Base-by-base conservation (phyloP, 805 yeast genomes). In the Saccharomycopsis fermentans region DNA sequence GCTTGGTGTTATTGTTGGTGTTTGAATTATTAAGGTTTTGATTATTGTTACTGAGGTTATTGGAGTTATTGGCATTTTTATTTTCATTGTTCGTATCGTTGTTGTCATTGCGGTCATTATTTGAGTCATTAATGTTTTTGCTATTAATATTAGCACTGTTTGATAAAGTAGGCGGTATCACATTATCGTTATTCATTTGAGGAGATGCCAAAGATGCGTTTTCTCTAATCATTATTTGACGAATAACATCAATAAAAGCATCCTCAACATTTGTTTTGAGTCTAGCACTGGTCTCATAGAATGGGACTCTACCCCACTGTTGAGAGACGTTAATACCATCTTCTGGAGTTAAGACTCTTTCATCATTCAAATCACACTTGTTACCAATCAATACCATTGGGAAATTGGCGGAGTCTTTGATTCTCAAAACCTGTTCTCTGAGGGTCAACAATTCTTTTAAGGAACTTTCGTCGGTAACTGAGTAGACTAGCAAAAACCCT, bases 211-310 rank as follows among this genome's bases (percentile, higher is more conserved):
- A 59, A 1, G 62, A 57, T 12, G 55, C n/a, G 56, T 59, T 64
- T 59, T 87, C 95, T 62, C 85, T 83, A 65, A 90, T 78, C 80
- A 86, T 88, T 59, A 91, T 89, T 67, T 90, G 96, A 68, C 96
- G 81, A 12, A 91, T 95, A 35, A 89, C 86, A 69, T 88, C 96
- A 37, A 84, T 78, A 66, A 91, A 94, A 0, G 92, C 94, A 66
- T 90, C 96, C 68, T 90, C 96, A 34, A 92, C 95, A 67, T 90
- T 89, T 64, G 90, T 84, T 70, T 86, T 83, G 68, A 84, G 81
- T 82, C 89, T 83, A n/a, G 99, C 98, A 66, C 94, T 84, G 1
- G 96, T 86, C 71, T 91, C 96, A 71, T 90, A 89, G 67, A 91
- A 92, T 26, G 96, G 96, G 2, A 88, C 94, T 66, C 81, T 79